Conservation (phyloP, 2,329 filamentous ascomycete genomes). For the Aspergillus sp. region DNA sequence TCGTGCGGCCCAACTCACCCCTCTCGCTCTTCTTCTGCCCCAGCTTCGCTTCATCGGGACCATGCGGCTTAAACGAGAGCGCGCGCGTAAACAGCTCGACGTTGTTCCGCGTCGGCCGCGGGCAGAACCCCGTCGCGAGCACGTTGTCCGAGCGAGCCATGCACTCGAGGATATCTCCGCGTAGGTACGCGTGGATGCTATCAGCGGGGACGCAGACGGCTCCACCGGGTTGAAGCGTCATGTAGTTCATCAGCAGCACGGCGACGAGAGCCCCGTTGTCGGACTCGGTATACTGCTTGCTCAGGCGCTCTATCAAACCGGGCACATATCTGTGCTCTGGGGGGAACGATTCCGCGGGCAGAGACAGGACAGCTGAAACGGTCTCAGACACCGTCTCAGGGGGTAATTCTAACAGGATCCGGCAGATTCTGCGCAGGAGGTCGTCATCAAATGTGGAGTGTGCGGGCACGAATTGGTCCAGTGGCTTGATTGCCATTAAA, state of each 20-base stretch:
- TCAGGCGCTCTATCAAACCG: constrained; percentile 67
- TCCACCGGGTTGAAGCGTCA: constrained; percentile 68
- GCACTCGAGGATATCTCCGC: constrained; percentile 76
- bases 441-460: constrained; percentile 60
- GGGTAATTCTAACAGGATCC: constrained; percentile 57
- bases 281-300: constrained; percentile 64
- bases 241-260: constrained; percentile 74
- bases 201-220: constrained; percentile 73
- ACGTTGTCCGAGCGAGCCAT: constrained; percentile 79
- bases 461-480: constrained; percentile 59
- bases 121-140: constrained; percentile 75
- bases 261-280: constrained; percentile 73
- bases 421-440: constrained; percentile 61
- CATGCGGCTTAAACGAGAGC: constrained; percentile 68
- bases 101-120: constrained; percentile 65
- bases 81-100: constrained; percentile 66
- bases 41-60: constrained; percentile 60
- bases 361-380: constrained; percentile 56
- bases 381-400: constrained; percentile 58
- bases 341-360: constrained; percentile 56
- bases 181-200: constrained; percentile 74
- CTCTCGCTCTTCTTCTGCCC: constrained; percentile 54
- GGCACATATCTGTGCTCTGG: constrained; percentile 61
- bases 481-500: constrained; percentile 60
- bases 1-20: constrained; percentile 64